These are phyloP conservation scores for Omphalotus olearius DNA, from an alignment of 1,284 basidiomycete species.

Conservation along the genomic window DNA sequence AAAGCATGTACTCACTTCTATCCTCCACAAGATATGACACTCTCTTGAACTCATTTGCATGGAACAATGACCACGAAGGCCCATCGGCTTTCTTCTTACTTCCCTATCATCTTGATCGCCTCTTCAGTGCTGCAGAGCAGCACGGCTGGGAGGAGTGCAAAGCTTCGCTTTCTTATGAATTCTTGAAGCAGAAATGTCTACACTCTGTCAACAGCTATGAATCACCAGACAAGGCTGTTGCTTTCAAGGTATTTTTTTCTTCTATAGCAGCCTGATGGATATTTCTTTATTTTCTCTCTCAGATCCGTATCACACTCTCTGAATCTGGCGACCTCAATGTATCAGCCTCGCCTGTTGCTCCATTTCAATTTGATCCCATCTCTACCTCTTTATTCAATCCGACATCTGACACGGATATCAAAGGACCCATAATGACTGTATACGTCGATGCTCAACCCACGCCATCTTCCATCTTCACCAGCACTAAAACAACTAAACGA, in stretches of 20 bases:
- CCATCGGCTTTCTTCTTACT: conserved; percentile 59
- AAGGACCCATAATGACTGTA: conserved; percentile 26
- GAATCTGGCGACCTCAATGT: conserved; percentile 40
- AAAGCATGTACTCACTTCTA: conserved; percentile 36
- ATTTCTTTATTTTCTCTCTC: not conserved
- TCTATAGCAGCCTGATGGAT: not conserved
- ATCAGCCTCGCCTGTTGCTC: conserved; percentile 33
- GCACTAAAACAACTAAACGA: conserved; percentile 67
- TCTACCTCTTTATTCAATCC: conserved; percentile 34
- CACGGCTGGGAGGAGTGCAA: conserved; percentile 45
- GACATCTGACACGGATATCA: conserved; percentile 17
- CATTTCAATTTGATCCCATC: conserved; percentile 42
- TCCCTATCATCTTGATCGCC: conserved; percentile 52
- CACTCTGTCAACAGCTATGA: conserved; percentile 30
- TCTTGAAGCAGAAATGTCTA: conserved; percentile 39
- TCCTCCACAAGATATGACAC: conserved; percentile 58
- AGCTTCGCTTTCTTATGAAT: conserved; percentile 29
- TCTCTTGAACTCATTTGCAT: conserved; percentile 36
- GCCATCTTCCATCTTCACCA: conserved; percentile 49
- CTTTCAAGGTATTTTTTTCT: conserved; percentile 14
- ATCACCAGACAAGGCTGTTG: not conserved
- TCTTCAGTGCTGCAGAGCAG: conserved; percentile 41
- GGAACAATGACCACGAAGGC: conserved; percentile 51
- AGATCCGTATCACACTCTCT: conserved; percentile 59
- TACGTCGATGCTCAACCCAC: conserved; percentile 53